phyloP scores from a whole-genome alignment of 176 grass and related monocot genomes.

The Musa beccarii region DNA sequence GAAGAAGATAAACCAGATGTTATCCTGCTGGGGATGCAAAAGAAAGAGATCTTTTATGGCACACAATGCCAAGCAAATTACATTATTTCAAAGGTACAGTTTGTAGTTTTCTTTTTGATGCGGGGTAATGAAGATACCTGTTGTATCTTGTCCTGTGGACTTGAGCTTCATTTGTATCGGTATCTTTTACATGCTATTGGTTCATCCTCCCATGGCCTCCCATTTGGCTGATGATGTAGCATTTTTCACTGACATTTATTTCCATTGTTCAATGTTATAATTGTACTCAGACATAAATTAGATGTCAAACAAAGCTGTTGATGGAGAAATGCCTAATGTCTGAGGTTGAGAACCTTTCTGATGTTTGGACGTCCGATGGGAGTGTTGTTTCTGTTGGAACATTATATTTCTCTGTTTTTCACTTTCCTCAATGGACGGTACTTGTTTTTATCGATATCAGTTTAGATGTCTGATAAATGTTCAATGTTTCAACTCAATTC shows the following conservation, averaged over 20 bases:
- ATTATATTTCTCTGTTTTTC: no score
- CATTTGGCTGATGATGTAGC: background rate
- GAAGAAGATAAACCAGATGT: constrained; percentile 45
- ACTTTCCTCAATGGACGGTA: no score
- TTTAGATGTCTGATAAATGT: no score
- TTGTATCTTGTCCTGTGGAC: no score
- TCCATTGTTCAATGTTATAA: background rate
- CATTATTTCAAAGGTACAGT: background rate
- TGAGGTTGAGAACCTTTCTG: background rate
- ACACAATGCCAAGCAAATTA: background rate
- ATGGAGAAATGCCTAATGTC: background rate
- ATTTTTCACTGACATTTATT: background rate
- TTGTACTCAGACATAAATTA: background rate
- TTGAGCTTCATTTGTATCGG: background rate
- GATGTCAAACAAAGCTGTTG: no score
- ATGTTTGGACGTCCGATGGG: background rate
- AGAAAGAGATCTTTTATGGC: constrained; percentile 33
- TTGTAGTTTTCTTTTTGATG: background rate
- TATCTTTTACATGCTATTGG: background rate
- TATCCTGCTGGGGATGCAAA: constrained; percentile 44
- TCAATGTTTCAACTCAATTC: no score
- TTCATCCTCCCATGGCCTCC: background rate
- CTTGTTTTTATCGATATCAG: no score
- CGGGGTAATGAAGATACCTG: background rate
- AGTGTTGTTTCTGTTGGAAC: no score